A percentile compares a stretch with the other conserved stretches of the same genome.
Conservation (phyloP, 805 yeast genomes). For the Zygoascus flipseniorum region DNA sequence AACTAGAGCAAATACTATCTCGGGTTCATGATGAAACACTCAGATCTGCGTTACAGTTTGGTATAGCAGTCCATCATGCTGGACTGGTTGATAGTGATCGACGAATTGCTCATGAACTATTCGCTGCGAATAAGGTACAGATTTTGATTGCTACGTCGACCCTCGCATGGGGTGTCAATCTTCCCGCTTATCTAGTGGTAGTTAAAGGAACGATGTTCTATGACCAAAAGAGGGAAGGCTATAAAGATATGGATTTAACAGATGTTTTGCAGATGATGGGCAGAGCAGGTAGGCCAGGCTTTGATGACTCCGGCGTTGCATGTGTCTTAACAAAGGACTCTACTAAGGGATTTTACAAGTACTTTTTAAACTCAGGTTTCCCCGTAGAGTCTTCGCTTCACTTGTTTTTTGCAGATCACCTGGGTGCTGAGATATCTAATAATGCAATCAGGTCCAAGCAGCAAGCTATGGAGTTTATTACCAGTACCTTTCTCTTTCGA, state of each 20-base stretch:
- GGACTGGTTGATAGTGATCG: conserved; percentile 71
- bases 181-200: conserved; percentile 72
- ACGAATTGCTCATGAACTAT: conserved; percentile 58
- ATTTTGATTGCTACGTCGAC: conserved; percentile 74
- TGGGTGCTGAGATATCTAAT: conserved; percentile 72
- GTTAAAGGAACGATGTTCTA: conserved; percentile 69
- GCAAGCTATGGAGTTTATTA: conserved; percentile 64
- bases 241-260: conserved; percentile 73
- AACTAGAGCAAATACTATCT: conserved; percentile 41
- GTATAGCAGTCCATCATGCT: conserved; percentile 77
- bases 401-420: conserved; percentile 66
- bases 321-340: conserved; percentile 69
- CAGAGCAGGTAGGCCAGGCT: conserved; percentile 77
- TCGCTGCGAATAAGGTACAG: conserved; percentile 64
- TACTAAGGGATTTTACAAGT: conserved; percentile 68
- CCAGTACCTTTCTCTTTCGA: conserved; percentile 69
- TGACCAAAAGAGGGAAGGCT: conserved; percentile 50
- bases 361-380: conserved; percentile 68
- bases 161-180: conserved; percentile 79
- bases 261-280: conserved; percentile 84
- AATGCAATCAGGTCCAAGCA: conserved; percentile 58
- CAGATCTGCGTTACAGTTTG: conserved; percentile 62
- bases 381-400: conserved; percentile 78
- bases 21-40: conserved; percentile 78
- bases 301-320: conserved; percentile 69